Evolutionary conservation across 2,329 filamentous ascomycete species (phyloP).

Genomic region (Apiospora pterosperma): DNA sequence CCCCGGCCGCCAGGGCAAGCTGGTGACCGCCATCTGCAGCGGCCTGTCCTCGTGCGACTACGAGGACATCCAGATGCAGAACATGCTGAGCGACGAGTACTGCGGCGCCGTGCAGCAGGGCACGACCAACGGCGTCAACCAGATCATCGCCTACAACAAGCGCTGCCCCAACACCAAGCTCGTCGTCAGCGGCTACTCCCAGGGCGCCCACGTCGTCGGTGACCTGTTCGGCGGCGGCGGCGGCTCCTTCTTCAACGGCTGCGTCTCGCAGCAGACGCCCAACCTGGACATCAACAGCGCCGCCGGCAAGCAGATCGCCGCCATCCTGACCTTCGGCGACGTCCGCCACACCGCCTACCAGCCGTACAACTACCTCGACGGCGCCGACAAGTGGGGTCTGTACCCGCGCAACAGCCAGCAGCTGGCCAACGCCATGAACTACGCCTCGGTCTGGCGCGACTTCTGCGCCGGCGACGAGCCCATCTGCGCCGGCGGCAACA

Average conservation of each 20-base stretch:
- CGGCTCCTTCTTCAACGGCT: conserved; percentile 30
- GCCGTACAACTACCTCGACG: conserved; percentile 28
- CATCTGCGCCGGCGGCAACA: conserved; percentile 34
- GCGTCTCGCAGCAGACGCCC: conserved; percentile 19
- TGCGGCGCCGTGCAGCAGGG: conserved; percentile 35
- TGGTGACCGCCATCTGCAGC: conserved; percentile 27
- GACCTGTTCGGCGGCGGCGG: conserved; percentile 33
- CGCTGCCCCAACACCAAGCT: conserved; percentile 37
- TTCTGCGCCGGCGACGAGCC: conserved; percentile 36
- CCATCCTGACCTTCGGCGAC: conserved; percentile 31
- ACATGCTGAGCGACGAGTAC: conserved; percentile 26
- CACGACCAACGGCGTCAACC: conserved; percentile 27
- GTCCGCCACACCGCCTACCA: conserved; percentile 31
- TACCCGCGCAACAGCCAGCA: conserved; percentile 27
- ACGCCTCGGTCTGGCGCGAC: conserved; percentile 22
- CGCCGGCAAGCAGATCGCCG: conserved; percentile 31
- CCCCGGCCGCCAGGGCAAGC: conserved; percentile 28
- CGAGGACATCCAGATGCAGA: conserved; percentile 29
- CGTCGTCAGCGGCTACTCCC: conserved; percentile 38
- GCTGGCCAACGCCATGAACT: conserved; percentile 25
- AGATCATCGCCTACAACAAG: conserved; percentile 37
- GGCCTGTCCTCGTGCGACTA: conserved; percentile 16
- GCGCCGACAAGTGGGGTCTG: conserved; percentile 20
- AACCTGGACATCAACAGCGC: conserved; percentile 22
- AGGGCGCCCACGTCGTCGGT: conserved; percentile 36